Evolutionary conservation across 306 rosid species (phyloP), one percentile per base, ranked within the genome.

Genomic region (Alnus glutinosa): DNA sequence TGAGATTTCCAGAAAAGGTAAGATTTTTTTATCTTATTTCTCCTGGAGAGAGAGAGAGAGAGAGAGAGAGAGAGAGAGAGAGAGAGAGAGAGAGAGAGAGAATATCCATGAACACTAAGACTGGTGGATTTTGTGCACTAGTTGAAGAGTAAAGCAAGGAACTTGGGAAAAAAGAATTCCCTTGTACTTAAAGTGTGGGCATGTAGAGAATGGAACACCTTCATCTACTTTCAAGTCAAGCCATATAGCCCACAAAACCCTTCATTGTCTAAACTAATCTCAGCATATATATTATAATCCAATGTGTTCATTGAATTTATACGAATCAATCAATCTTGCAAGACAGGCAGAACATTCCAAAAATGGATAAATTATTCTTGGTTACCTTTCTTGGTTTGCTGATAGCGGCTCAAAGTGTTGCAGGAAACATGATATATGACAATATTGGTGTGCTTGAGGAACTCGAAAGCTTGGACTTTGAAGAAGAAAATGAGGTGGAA

Each of bases 191-290:
- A 96, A 93, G 98, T 81, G 88, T 91, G 80, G 96, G 91, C 90
- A 86, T 96, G 88, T 79, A 75, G 90, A 88, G 90, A 90, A 84
- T 91, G 85, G 78, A 80, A 88, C 87, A 89, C 86, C 90, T 90
- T 90, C 92, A 90, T 91, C 87, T 92, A 85, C 99, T 96, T 96
- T 75, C 94, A 96, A 93, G 99, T 90, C 91, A 96, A 96, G 99
- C 97, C 98, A 93, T 84, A 88, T 84, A 80, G 15, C 85, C 84
- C 81, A 82, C 80, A 92, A 86, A 88, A 71, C 80, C 86, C 87
- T 84, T 90, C 87, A 86, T 85, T 91, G 86, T 82, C 81, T 79
- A 37, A 76, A 87, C 87, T 91, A 85, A 89, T 55, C 28, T n/a
- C 28, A 4, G 13, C 77, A 77, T 93, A 96, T 96, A 96, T 85